Evolutionary conservation across 1,139 yeast species (phyloP), one percentile per base, ranked within the genome.

Genomic region (Lodderomyces pseudojiufengensis): DNA sequence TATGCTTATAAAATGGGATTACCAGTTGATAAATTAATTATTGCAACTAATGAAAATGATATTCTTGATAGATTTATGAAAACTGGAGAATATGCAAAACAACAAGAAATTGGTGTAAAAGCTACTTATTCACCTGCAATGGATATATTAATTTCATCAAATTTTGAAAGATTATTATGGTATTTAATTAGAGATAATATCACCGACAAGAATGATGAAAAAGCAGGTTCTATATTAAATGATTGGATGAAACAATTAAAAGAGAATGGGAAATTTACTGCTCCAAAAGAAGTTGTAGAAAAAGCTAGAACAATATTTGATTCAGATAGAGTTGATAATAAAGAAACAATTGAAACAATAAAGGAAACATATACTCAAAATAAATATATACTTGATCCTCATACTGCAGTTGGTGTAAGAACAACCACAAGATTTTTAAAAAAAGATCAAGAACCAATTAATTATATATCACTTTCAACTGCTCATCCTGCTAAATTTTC

Each of bases 401-500:
- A 92, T 59, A 77, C 96, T 29, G 90, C 99, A 23, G 95, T 92
- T 38, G 98, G 97, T 54, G 84, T 94, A 32, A 75, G 81, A 40
- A 83, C 95, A 20, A 70, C 94, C 25, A 73, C 82, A 50, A 71
- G 80, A 48, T 70, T 76, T 51, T 76, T 81, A 40, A 69, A 64
- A 9, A 59, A 65, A 37, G 84, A 78, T 47, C 42, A 46, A 37
- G 62, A 68, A 37, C 37, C 39, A 6, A 39, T 43, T 28, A 41
- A 43, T 16, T 86, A 86, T 58, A 73, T 92, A 35, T 85, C 96
- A 5, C 76, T 92, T 43, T 84, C 97, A 2, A 92, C 98, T 31
- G 98, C 98, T 6, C 98, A 92, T 57, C 98, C 98, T 29, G 98
- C 98, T 42, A 92, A 92, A 64, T 92, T 92, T 56, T 86, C 96